These are phyloP conservation scores for Lentinula raphanica DNA, from an alignment of 768 basidiomycete genomes.

Conservation along the genomic window DNA sequence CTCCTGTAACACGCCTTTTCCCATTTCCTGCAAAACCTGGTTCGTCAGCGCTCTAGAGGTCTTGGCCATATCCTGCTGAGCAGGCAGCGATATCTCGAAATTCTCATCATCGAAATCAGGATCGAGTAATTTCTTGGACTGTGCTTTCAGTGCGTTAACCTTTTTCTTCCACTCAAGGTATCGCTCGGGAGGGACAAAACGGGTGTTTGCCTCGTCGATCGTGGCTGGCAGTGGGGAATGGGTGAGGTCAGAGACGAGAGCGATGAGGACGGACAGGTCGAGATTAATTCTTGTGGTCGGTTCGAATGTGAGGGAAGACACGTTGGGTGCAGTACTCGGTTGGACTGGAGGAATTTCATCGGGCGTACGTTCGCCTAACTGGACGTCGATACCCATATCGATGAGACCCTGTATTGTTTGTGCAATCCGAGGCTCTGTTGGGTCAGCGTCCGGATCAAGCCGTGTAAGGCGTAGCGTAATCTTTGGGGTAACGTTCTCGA, in stretches of 20 bases:
- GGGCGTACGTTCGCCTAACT: conserved; percentile 52
- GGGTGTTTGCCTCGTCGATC: conserved; percentile 50
- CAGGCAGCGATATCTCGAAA: not conserved
- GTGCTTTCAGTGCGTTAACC: conserved; percentile 3
- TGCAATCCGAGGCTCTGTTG: conserved; percentile 44
- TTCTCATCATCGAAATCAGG: conserved; percentile 6
- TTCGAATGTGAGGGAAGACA: conserved; percentile 18
- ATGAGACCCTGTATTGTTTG: conserved; percentile 52
- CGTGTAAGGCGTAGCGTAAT: conserved; percentile 68
- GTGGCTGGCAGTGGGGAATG: conserved; percentile 61
- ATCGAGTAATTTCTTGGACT: conserved; percentile 14
- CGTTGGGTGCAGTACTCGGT: not conserved
- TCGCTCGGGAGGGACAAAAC: conserved; percentile 57
- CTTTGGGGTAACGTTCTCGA: conserved; percentile 30
- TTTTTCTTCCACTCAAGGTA: conserved; percentile 58
- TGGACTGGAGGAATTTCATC: not conserved
- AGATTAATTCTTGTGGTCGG: conserved; percentile 68
- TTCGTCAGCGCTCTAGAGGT: conserved; percentile 67
- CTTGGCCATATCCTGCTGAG: conserved; percentile 35
- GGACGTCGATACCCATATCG: conserved; percentile 60
- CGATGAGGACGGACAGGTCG: conserved; percentile 81
- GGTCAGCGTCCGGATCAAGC: conserved; percentile 39
- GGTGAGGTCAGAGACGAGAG: conserved; percentile 77
- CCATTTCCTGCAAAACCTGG: conserved; percentile 75
- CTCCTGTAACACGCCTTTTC: conserved; percentile 55